These are phyloP conservation scores for Cystofilobasidium capitatum DNA, from an alignment of 768 basidiomycete species.

Conservation along the genomic window DNA sequence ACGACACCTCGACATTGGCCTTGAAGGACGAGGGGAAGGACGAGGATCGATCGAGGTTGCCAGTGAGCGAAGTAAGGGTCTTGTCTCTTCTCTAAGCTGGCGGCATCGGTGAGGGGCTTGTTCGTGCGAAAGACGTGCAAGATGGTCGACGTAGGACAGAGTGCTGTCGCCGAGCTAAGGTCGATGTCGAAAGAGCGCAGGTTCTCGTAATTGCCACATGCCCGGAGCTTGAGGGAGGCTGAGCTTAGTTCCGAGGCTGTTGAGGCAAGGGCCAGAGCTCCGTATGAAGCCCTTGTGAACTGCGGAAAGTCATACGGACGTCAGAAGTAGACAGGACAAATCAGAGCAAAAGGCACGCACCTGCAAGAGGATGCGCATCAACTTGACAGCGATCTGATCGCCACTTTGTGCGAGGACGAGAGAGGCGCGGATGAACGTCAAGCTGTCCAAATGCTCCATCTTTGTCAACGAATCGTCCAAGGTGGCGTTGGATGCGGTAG, in stretches of 20 bases:
- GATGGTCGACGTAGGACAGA: constrained; percentile 3
- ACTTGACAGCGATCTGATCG: constrained; percentile 3
- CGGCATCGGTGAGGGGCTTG: background rate
- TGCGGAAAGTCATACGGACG: background rate
- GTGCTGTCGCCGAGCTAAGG: background rate
- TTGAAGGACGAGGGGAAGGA: background rate
- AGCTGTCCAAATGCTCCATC: background rate
- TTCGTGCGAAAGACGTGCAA: constrained; percentile 8
- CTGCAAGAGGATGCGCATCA: constrained; percentile 8
- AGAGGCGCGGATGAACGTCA: background rate
- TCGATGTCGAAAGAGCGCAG: background rate
- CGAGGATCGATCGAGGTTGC: background rate
- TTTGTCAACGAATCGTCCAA: background rate
- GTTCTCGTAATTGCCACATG: background rate
- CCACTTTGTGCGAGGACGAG: background rate
- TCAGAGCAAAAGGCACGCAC: background rate
- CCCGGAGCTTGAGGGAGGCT: background rate
- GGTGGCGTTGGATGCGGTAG: background rate
- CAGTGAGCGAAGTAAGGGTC: background rate
- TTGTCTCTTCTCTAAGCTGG: background rate
- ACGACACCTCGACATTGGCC: constrained; percentile 2
- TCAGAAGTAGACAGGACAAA: background rate
- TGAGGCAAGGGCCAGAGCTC: background rate
- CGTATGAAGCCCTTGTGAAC: constrained; percentile 1
- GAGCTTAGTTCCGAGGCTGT: background rate